Evolutionary conservation across 129 eudicot species (phyloP).

Genomic region (Glebionis coronaria): DNA sequence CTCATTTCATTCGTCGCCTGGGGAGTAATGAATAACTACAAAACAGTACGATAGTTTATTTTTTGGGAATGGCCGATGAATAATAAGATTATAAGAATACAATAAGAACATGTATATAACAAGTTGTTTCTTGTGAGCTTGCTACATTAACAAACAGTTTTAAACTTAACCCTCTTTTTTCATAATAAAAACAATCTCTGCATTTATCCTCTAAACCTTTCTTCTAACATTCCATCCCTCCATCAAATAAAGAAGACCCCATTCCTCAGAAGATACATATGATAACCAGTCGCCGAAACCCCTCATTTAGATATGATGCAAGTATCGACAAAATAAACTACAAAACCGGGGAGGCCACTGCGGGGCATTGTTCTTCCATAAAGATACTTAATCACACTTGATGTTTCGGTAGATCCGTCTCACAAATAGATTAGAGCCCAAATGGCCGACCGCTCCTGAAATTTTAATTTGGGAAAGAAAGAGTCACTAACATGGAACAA

Average conservation of each 20-base stretch:
- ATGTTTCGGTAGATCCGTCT: conserved; percentile 92
- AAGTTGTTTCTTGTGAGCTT: conserved; percentile 23
- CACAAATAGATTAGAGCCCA: conserved; percentile 84
- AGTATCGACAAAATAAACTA: conserved; percentile 36
- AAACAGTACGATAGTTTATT: neutral
- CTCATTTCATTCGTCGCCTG: neutral
- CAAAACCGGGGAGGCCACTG: conserved; percentile 36
- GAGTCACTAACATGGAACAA: neutral
- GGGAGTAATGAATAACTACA: neutral
- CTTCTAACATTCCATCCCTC: conserved; percentile 38
- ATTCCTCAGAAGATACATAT: conserved; percentile 34
- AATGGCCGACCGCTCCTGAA: conserved; percentile 85
- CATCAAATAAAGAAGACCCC: conserved; percentile 7
- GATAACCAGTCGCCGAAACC: conserved; percentile 21
- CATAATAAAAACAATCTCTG: conserved; percentile 33
- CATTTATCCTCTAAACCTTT: conserved; percentile 25
- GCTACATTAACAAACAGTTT: conserved; percentile 19
- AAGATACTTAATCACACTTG: conserved; percentile 61
- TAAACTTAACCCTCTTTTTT: neutral
- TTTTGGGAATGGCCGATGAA: conserved; percentile 20
- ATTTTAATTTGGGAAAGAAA: neutral
- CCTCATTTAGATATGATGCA: conserved; percentile 24
- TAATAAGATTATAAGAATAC: conserved; percentile 41
- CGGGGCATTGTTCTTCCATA: conserved; percentile 6
- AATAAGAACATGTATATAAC: conserved; percentile 32